Conservation (phyloP, 2,329 filamentous ascomycete species). For the Monosporascus sp. region DNA sequence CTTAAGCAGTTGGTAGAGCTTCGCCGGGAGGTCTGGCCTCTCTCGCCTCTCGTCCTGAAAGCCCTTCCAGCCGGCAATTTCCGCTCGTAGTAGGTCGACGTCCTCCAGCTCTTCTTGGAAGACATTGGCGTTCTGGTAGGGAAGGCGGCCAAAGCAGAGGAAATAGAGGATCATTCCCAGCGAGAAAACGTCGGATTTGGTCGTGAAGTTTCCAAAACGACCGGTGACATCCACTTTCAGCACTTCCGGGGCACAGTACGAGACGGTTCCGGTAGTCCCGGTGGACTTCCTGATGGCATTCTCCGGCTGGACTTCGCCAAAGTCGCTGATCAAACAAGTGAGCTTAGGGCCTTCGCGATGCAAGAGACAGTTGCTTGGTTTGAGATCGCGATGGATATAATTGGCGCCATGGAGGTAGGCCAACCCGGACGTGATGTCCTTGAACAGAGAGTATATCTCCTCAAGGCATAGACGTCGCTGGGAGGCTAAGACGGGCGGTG, state of each 20-base stretch:
- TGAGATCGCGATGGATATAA: conserved; percentile 94
- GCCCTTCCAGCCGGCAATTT: conserved; percentile 83
- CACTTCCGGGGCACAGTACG: conserved; percentile 95
- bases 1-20: conserved; percentile 80
- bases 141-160: conserved; percentile 87
- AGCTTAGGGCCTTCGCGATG: conserved; percentile 69
- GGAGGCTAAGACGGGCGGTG: conserved; percentile 38
- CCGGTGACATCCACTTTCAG: conserved; percentile 65
- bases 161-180: conserved; percentile 98
- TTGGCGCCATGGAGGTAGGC: conserved; percentile 85
- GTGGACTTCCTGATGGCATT: conserved; percentile 80
- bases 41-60: conserved; percentile 73
- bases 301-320: conserved; percentile 90
- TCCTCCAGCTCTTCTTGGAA: conserved; percentile 91
- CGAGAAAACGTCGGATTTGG: conserved; percentile 97
- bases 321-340: conserved; percentile 89
- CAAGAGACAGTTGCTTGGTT: conserved; percentile 90
- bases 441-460: conserved; percentile 95
- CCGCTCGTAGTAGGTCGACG: conserved; percentile 73
- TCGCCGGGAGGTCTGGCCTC: conserved; percentile 76
- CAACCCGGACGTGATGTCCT: conserved; percentile 87
- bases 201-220: conserved; percentile 85
- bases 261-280: conserved; percentile 91
- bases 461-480: conserved; percentile 62
- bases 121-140: conserved; percentile 77